Evolutionary conservation across 225 moss, liverwort and hornwort species (phyloP).

Genomic region (Pseudoscleropodium purum): DNA sequence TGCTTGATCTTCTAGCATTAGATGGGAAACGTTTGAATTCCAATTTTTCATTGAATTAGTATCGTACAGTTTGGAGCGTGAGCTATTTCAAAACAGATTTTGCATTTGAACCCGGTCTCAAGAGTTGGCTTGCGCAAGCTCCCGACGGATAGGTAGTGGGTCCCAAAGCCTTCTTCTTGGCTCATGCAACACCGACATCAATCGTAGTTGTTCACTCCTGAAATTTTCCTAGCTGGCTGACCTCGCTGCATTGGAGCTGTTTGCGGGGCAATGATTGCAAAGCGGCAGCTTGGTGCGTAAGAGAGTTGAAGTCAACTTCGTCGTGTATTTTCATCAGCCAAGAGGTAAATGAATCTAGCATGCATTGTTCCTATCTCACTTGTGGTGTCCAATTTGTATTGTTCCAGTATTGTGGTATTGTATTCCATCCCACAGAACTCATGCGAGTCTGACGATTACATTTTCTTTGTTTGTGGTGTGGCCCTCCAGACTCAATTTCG

Average conservation of each 20-base stretch:
- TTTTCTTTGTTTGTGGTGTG: background rate
- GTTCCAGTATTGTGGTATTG: background rate
- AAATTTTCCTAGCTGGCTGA: background rate
- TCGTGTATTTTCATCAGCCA: background rate
- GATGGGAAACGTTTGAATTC: background rate
- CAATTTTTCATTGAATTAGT: background rate
- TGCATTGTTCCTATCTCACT: background rate
- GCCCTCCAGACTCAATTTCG: background rate
- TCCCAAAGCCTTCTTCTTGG: background rate
- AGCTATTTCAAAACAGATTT: background rate
- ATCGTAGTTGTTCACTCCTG: background rate
- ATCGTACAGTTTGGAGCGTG: background rate
- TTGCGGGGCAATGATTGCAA: background rate
- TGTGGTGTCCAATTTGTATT: background rate
- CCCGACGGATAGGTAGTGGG: background rate
- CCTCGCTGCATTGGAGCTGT: background rate
- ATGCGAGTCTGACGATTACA: background rate
- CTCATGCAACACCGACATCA: background rate
- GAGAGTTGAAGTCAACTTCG: background rate
- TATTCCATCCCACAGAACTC: background rate
- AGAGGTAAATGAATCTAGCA: background rate
- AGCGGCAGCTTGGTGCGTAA: background rate
- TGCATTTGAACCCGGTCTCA: background rate
- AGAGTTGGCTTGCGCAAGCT: background rate
- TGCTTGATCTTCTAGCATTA: background rate